phyloP scores from a whole-genome alignment of 1,139 yeast species.

The Candida albicans region DNA sequence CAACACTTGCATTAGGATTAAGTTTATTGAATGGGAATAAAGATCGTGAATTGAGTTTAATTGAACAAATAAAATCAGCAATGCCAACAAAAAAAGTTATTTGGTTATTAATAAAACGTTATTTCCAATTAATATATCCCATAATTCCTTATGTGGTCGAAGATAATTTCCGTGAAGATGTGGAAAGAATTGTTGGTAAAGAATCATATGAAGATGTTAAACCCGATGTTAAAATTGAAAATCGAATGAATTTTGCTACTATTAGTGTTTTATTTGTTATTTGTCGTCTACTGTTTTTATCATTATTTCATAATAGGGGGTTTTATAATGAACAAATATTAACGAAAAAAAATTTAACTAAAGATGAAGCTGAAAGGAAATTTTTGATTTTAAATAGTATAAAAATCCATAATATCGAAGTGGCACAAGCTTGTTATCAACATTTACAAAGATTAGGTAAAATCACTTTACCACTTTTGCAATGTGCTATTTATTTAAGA shows the following conservation, averaged over 20 bases:
- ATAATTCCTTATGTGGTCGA: slow-evolving; percentile 35
- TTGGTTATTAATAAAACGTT: slow-evolving; percentile 29
- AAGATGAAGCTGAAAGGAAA: slow-evolving; percentile 29
- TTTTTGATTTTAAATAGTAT: slow-evolving; percentile 30
- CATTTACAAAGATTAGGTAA: slow-evolving; percentile 27
- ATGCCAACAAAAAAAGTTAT: slow-evolving; percentile 30
- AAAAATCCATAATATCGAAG: slow-evolving; percentile 24
- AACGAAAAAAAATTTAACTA: slow-evolving; percentile 16
- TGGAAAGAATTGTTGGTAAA: slow-evolving; percentile 28
- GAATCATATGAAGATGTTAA: slow-evolving; percentile 19
- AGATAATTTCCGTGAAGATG: slow-evolving; percentile 20
- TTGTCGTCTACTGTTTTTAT: slow-evolving; percentile 32
- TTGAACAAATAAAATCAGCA: slow-evolving; percentile 28
- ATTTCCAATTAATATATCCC: slow-evolving; percentile 27
- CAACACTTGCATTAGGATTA: slow-evolving; percentile 23
- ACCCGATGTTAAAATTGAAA: slow-evolving; percentile 21
- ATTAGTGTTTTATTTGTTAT: slow-evolving; percentile 33
- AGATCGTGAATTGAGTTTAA: slow-evolving; percentile 26
- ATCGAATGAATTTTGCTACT: slow-evolving; percentile 32
- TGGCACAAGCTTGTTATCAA: slow-evolving; percentile 30
- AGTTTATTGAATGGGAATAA: slow-evolving; percentile 25
- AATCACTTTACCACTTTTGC: slow-evolving; percentile 27
- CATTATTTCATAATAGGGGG: slow-evolving; percentile 35
- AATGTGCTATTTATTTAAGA: slow-evolving; percentile 40
- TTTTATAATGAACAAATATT: slow-evolving; percentile 28